Evolutionary conservation across 306 rosid species (phyloP).

Genomic region (Casuarina cunninghamiana): DNA sequence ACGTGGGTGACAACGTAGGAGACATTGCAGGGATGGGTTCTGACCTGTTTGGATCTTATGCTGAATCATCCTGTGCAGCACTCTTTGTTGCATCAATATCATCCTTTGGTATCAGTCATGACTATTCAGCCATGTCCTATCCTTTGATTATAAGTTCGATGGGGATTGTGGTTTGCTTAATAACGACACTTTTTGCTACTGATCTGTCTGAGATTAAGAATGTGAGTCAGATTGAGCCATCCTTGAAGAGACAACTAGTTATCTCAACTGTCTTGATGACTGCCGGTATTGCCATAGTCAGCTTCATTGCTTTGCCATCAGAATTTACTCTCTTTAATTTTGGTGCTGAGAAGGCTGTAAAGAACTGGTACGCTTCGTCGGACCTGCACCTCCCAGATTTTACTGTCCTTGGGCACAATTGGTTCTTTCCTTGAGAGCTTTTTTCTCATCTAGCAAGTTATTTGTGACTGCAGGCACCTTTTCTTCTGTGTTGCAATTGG

Average conservation of each 20-base stretch:
- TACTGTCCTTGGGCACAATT: background rate
- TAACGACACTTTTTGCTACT: conserved; percentile 65
- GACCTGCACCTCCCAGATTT: background rate
- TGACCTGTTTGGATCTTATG: conserved; percentile 70
- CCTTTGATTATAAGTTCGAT: conserved; percentile 71
- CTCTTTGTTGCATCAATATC: conserved; percentile 77
- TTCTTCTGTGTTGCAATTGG: conserved; percentile 74
- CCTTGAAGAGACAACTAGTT: conserved; percentile 63
- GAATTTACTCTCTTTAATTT: conserved; percentile 66
- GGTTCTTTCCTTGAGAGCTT: background rate
- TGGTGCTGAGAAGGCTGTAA: conserved; percentile 49
- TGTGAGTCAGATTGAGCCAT: conserved; percentile 50
- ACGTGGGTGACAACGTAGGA: conserved; percentile 78
- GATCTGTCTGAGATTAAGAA: conserved; percentile 54
- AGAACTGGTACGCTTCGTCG: conserved; percentile 53
- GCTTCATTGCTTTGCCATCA: conserved; percentile 62
- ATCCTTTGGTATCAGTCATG: conserved; percentile 56
- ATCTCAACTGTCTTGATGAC: conserved; percentile 66
- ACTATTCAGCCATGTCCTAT: conserved; percentile 70
- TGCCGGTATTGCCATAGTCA: conserved; percentile 54
- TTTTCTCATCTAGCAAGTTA: conserved; percentile 15
- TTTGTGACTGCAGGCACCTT: conserved; percentile 53
- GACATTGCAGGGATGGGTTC: conserved; percentile 84
- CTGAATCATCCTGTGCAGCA: conserved; percentile 73
- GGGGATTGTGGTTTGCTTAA: conserved; percentile 68